Conservation (phyloP, 106 monocot species). For the Vanilla planifolia region DNA sequence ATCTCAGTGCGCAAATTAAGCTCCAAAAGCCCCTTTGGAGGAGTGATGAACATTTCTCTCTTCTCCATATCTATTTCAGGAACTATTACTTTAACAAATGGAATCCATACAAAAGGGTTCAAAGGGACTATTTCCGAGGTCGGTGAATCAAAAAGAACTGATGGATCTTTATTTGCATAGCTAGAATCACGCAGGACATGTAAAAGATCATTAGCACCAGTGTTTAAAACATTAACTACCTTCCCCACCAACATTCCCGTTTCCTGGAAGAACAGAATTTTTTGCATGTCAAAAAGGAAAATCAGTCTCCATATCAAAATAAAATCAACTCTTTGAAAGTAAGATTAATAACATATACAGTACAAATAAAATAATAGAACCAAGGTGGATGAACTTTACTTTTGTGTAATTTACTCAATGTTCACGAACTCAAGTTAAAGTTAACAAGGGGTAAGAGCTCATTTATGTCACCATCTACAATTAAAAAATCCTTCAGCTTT, state of each 20-base stretch:
- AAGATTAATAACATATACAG: constrained; percentile 1
- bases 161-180: constrained; percentile 11
- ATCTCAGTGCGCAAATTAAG: constrained; percentile 60
- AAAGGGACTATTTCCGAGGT: constrained; percentile 16
- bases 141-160: constrained; percentile 8
- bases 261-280: constrained; percentile 35
- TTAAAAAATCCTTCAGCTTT: too few species aligned
- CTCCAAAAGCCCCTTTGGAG: constrained; percentile 94
- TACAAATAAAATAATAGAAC: too few species aligned
- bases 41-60: constrained; percentile 82
- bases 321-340: background rate
- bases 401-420: too few species aligned
- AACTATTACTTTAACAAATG: constrained; percentile 96
- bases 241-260: constrained; percentile 59
- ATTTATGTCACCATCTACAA: too few species aligned
- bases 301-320: background rate
- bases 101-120: constrained; percentile 65
- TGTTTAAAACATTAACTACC: constrained; percentile 63
- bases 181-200: constrained; percentile 45
- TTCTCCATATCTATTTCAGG: constrained; percentile 70
- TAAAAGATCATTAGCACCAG: constrained; percentile 72
- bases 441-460: too few species aligned
- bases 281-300: constrained; percentile 4
- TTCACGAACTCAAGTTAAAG: too few species aligned
- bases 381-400: too few species aligned